These are phyloP conservation scores for Pouteria glomerata DNA, from an alignment of 148 eudicot genomes.

Conservation along the genomic window DNA sequence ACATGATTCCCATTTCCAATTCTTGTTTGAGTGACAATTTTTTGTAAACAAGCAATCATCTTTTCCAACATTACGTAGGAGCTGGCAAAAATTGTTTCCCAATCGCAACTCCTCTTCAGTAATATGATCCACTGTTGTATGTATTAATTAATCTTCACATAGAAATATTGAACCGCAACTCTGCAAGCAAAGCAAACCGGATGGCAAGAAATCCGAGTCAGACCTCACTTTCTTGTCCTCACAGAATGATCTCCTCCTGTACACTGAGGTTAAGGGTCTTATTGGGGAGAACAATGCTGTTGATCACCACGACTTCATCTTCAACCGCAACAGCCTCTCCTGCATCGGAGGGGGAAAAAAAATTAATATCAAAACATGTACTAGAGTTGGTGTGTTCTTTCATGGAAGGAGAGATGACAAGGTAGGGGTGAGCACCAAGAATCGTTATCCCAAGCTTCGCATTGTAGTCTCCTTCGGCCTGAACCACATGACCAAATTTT, in stretches of 20 bases:
- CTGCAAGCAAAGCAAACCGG: background rate
- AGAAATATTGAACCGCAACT: background rate
- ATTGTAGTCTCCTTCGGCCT: slow-evolving; percentile 80
- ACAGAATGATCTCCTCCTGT: slow-evolving; percentile 75
- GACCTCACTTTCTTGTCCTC: background rate
- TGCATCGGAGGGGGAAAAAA: slow-evolving; percentile 20
- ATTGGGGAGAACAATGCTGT: slow-evolving; percentile 79
- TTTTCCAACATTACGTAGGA: background rate
- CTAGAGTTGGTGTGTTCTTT: background rate
- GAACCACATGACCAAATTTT: slow-evolving; percentile 17
- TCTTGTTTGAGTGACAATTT: no score
- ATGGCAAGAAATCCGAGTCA: background rate
- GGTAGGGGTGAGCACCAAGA: slow-evolving; percentile 41
- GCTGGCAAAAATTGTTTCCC: background rate
- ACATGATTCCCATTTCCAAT: background rate
- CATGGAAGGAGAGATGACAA: background rate
- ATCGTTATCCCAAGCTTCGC: slow-evolving; percentile 79
- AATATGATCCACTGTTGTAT: background rate
- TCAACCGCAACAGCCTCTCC: slow-evolving; percentile 81
- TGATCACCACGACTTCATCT: slow-evolving; percentile 77
- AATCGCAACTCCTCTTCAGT: background rate
- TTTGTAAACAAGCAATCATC: background rate
- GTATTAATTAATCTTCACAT: background rate
- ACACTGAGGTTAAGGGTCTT: slow-evolving; percentile 67
- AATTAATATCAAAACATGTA: background rate